Percentiles rank a stretch among this genome's conserved stretches.
These are phyloP conservation scores for Microsporum ferrugineum DNA, from an alignment of 2,329 filamentous ascomycete species.

Conservation along the genomic window DNA sequence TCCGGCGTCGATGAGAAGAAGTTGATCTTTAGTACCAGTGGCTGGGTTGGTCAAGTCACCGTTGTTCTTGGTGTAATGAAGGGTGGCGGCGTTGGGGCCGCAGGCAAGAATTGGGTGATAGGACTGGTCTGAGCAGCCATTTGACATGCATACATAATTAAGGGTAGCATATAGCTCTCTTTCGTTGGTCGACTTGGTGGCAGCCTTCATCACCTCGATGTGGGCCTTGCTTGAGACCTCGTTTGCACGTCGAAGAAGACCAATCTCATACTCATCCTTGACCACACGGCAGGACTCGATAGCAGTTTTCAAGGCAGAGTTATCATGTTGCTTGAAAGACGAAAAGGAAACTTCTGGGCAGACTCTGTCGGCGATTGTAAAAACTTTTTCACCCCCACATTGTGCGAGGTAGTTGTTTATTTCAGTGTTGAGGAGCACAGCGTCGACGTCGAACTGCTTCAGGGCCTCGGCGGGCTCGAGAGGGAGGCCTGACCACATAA, in stretches of 20 bases:
- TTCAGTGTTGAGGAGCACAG: slow-evolving; percentile 59
- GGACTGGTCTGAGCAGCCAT: slow-evolving; percentile 64
- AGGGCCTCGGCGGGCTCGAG: slow-evolving; percentile 64
- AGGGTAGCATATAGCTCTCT: slow-evolving; percentile 74
- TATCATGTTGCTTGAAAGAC: slow-evolving; percentile 55
- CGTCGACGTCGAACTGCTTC: slow-evolving; percentile 68
- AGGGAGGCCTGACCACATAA: slow-evolving; percentile 89
- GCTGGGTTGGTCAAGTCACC: slow-evolving; percentile 48
- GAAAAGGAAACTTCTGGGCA: slow-evolving; percentile 61
- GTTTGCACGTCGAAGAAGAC: slow-evolving; percentile 69
- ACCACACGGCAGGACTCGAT: slow-evolving; percentile 71
- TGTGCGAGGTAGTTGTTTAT: slow-evolving; percentile 60
- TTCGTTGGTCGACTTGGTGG: slow-evolving; percentile 59
- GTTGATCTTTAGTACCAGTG: slow-evolving; percentile 42
- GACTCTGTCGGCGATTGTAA: slow-evolving; percentile 68
- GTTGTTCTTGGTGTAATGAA: slow-evolving; percentile 81
- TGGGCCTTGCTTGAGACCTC: slow-evolving; percentile 69
- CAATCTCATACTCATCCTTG: slow-evolving; percentile 79
- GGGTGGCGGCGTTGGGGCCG: slow-evolving; percentile 67
- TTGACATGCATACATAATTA: slow-evolving; percentile 56
- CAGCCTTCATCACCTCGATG: slow-evolving; percentile 53
- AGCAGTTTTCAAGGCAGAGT: slow-evolving; percentile 50
- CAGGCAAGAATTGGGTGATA: slow-evolving; percentile 84
- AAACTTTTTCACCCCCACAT: slow-evolving; percentile 44
- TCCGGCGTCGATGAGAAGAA: slow-evolving; percentile 77